Evolutionary conservation across 2,329 filamentous ascomycete species (phyloP).

Genomic region (Rosellinia necatrix): DNA sequence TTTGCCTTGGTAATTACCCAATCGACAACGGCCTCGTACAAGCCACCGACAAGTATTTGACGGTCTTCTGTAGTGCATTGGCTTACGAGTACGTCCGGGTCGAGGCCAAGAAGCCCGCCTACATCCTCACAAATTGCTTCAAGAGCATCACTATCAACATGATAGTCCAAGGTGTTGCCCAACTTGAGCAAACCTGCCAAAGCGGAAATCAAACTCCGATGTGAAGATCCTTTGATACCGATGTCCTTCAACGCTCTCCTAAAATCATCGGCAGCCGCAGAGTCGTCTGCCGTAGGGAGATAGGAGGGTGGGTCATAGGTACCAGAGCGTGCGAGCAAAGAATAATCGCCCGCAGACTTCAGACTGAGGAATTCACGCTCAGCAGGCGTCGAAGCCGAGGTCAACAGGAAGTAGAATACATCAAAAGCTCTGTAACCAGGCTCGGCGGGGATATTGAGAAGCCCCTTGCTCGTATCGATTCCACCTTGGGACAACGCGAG

Average conservation of each 20-base stretch:
- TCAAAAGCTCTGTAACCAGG: conserved; percentile 90
- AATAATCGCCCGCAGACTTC: conserved; percentile 75
- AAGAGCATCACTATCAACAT: conserved; percentile 80
- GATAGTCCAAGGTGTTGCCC: conserved; percentile 85
- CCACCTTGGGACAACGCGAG: conserved; percentile 84
- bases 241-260: conserved; percentile 84
- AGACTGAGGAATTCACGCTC: conserved; percentile 89
- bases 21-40: conserved; percentile 94
- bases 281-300: conserved; percentile 89
- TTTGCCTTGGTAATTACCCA: conserved; percentile 94
- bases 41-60: conserved; percentile 76
- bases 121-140: conserved; percentile 91
- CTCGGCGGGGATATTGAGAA: conserved; percentile 79
- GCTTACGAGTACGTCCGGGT: conserved; percentile 78
- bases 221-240: conserved; percentile 85
- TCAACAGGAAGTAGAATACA: conserved; percentile 95
- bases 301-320: conserved; percentile 88
- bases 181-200: conserved; percentile 88
- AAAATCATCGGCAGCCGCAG: conserved; percentile 91
- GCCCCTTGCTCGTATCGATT: conserved; percentile 79
- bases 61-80: conserved; percentile 86
- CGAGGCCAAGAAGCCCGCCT: conserved; percentile 80
- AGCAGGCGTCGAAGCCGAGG: conserved; percentile 84
- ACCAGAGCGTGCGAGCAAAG: conserved; percentile 78
- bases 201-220: conserved; percentile 82